A percentile compares a stretch with the other conserved stretches of the same genome.
phyloP scores from a whole-genome alignment of 495 filamentous ascomycete species.

The Penicillium tannophilum region DNA sequence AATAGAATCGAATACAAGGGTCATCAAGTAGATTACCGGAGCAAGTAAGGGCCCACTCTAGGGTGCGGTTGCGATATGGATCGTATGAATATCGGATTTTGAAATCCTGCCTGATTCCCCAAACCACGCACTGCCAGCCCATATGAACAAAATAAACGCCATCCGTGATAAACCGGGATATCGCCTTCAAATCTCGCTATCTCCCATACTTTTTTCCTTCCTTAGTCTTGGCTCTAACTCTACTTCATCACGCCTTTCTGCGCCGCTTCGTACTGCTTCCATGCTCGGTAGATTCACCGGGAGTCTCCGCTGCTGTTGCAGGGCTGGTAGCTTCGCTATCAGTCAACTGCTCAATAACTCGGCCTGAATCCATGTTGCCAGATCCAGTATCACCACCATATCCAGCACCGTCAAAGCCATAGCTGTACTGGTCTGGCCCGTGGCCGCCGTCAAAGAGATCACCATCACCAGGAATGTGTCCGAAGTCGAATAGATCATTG shows the following conservation, averaged over 20 bases:
- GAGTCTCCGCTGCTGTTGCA: constrained; percentile 31
- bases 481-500: constrained; percentile 47
- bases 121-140: background rate
- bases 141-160: constrained; percentile 6
- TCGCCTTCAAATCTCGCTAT: background rate
- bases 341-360: constrained; percentile 48
- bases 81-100: background rate
- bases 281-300: constrained; percentile 15
- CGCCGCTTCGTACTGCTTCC: constrained; percentile 42
- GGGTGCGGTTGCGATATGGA: background rate
- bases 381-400: constrained; percentile 27
- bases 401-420: constrained; percentile 33
- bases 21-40: background rate
- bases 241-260: constrained; percentile 33
- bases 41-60: background rate
- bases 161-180: constrained; percentile 2
- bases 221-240: background rate
- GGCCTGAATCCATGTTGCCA: constrained; percentile 27
- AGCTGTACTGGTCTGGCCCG: constrained; percentile 31
- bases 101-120: background rate
- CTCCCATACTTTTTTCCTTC: background rate
- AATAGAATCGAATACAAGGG: background rate
- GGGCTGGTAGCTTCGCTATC: constrained; percentile 54
- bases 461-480: constrained; percentile 39
- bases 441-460: constrained; percentile 42